phyloP scores from a whole-genome alignment of 768 basidiomycete genomes.

The Saitozyma sp. region DNA sequence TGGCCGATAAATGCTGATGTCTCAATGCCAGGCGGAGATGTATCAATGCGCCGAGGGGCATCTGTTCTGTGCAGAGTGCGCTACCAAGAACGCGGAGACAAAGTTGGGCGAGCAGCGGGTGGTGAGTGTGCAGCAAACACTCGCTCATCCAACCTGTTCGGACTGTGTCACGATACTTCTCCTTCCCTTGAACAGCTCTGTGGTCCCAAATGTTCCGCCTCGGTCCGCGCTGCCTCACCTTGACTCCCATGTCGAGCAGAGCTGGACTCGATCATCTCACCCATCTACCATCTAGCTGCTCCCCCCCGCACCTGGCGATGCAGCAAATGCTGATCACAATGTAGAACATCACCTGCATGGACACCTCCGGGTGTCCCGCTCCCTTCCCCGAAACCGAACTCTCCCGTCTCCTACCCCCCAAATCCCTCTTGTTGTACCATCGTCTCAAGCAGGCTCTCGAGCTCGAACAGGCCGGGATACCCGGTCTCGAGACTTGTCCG shows the following conservation, averaged over 20 bases:
- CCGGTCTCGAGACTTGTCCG: conserved; percentile 83
- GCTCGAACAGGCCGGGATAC: conserved; percentile 72
- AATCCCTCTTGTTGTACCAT: conserved; percentile 66
- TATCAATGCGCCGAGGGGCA: conserved; percentile 87
- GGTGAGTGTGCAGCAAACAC: conserved; percentile 21
- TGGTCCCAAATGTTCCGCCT: background rate
- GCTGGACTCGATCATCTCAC: background rate
- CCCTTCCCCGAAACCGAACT: conserved; percentile 73
- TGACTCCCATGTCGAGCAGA: no score
- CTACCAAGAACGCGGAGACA: conserved; percentile 67
- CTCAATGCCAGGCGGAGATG: conserved; percentile 67
- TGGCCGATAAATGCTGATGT: no score
- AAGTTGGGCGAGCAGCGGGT: conserved; percentile 57
- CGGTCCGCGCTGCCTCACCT: no score
- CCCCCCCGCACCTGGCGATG: background rate
- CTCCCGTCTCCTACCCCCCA: conserved; percentile 64
- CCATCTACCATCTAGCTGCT: conserved; percentile 7
- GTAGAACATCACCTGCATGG: conserved; percentile 73
- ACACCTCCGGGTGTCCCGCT: conserved; percentile 67
- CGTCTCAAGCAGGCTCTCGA: conserved; percentile 71
- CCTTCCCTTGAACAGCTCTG: background rate
- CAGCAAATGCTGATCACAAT: background rate
- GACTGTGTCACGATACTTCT: no score
- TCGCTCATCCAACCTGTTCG: no score
- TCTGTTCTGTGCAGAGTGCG: conserved; percentile 76